Evolutionary conservation across 768 basidiomycete species (phyloP), one percentile per base, ranked within the genome.

Genomic region (Lactifluus pinguis): DNA sequence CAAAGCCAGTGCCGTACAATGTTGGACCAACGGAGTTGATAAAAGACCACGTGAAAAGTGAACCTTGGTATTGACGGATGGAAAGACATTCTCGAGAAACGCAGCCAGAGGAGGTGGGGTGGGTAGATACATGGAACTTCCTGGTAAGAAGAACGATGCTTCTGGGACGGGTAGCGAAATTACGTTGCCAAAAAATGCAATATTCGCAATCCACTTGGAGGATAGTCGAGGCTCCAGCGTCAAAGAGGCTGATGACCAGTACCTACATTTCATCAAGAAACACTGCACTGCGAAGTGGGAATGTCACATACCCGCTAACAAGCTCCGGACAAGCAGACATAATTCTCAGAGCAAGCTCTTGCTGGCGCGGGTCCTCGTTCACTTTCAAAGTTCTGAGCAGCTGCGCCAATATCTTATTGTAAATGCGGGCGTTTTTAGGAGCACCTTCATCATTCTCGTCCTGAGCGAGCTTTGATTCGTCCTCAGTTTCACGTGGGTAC

Each of bases 191-290:
- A 91, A 83, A 68, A 94, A 88, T 5, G 90, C 77, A 65, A 97
- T 85, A 60, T 93, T 95, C 0, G 87, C 83, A 36, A 98, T 85
- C 94, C 95, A 98, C 69, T 86, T 87, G 0, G 89, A 89, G 0
- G 90, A 89, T 6, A 94, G 79, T 3, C 92, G 84, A 0, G 93
- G 92, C 67, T 95, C 92, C 5, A 95, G 77, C 0, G 89, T 87
- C 38, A 92, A 73, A 2, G 79, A 79, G 4, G 81, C 83, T 1
- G 77, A 77, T 14, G 83, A 70, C 87, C 89, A 92, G 67, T 86
- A 92, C 15, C 88, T 90, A 64, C 29, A 34, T 39, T n/a, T 34
- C 9, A 51, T 63, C 57, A 72, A 54, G 11, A 58, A 25, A 66
- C 57, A 50, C 47, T 34, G 17, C 34, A 14, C 25, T 9, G 59